Evolutionary conservation across 2,329 filamentous ascomycete genomes (phyloP).

Genomic region (Colletotrichum shisoi): DNA sequence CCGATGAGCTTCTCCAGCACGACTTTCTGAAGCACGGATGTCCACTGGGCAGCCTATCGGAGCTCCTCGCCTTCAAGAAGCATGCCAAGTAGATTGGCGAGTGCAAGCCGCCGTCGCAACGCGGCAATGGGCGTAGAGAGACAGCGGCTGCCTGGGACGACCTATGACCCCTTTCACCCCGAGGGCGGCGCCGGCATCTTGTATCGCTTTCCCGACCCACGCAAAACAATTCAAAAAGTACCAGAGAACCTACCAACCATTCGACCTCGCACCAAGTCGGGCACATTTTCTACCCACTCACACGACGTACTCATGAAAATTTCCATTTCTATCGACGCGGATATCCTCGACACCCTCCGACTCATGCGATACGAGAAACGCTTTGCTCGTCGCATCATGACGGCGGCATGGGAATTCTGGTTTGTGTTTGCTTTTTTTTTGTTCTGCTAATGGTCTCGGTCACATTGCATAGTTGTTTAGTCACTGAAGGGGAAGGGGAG

Average conservation of each 20-base stretch:
- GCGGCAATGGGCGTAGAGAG: not conserved
- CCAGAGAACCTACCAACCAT: not conserved
- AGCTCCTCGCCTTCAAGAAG: slow-evolving; percentile 87
- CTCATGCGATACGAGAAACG: slow-evolving; percentile 32
- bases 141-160: slow-evolving; percentile 1
- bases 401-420: slow-evolving; percentile 27
- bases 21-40: slow-evolving; percentile 96
- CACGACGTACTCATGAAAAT: slow-evolving; percentile 34
- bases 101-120: not conserved
- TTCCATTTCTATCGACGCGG: slow-evolving; percentile 33
- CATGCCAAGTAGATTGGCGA: slow-evolving; percentile 62
- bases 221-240: not conserved
- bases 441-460: slow-evolving; percentile 38
- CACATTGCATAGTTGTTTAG: slow-evolving; percentile 39
- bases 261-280: slow-evolving; percentile 12
- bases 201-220: not conserved
- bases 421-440: not conserved
- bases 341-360: slow-evolving; percentile 38
- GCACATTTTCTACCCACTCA: slow-evolving; percentile 18
- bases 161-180: slow-evolving; percentile 11
- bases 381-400: slow-evolving; percentile 36
- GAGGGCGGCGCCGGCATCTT: slow-evolving; percentile 4
- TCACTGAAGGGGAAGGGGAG: slow-evolving; percentile 27
- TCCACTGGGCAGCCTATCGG: slow-evolving; percentile 79
- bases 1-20: slow-evolving; percentile 86